Evolutionary conservation across 495 filamentous ascomycete genomes (phyloP).

Genomic region (Immersiella caudata): DNA sequence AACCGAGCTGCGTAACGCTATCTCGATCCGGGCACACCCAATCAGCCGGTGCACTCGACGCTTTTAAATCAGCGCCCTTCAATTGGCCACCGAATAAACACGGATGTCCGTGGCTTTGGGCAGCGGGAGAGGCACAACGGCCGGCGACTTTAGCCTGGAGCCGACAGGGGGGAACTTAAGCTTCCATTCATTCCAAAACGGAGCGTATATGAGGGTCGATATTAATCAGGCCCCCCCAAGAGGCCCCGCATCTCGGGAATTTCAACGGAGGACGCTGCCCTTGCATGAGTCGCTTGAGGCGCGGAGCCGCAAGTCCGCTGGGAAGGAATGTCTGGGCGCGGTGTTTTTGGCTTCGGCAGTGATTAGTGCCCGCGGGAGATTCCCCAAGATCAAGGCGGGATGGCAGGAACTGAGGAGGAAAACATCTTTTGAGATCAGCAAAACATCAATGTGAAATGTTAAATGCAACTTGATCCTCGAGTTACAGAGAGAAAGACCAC

Average conservation of each 20-base stretch:
- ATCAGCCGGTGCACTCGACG: slow-evolving; percentile 11
- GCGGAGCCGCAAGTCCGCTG: slow-evolving; percentile 17
- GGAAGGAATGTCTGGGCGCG: background rate
- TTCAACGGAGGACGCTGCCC: background rate
- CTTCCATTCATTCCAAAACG: slow-evolving; percentile 10
- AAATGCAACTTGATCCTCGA: too few species aligned
- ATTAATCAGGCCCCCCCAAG: slow-evolving; percentile 2
- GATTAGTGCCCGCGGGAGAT: background rate
- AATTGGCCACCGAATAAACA: background rate
- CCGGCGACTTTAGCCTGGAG: slow-evolving; percentile 23
- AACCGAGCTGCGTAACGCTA: too few species aligned
- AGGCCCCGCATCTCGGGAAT: slow-evolving; percentile 11
- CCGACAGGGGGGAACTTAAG: background rate
- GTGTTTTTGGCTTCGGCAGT: background rate
- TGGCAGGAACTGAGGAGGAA: too few species aligned
- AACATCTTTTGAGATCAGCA: too few species aligned
- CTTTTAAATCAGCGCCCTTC: background rate
- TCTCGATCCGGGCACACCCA: background rate
- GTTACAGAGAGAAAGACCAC: background rate
- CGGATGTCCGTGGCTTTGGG: slow-evolving; percentile 5
- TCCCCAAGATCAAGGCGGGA: too few species aligned
- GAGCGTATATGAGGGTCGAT: slow-evolving; percentile 11
- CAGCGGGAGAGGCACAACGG: slow-evolving; percentile 1
- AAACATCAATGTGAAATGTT: too few species aligned
- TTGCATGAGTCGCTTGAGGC: slow-evolving; percentile 9